Base-by-base conservation (phyloP, 805 yeast genomes). In the Monosporozyma unispora region DNA sequence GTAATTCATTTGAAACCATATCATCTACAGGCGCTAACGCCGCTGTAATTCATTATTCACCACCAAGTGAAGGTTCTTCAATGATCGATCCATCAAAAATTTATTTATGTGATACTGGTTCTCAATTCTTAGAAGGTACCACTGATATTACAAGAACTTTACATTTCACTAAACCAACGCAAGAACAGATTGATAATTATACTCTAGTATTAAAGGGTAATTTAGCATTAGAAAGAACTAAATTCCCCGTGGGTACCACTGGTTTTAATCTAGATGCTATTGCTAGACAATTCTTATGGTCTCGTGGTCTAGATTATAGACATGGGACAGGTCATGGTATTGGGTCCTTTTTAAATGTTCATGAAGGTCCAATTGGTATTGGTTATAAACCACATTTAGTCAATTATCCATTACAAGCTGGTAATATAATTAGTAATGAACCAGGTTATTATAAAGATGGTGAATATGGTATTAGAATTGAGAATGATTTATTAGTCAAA, bases 291-390 rank as follows among this genome's bases (percentile, higher is more conserved):
- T 82, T 79, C 47, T 70, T 93, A 52, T 86, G 95, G 89, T 72
- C 79, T 38, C 74, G 80, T 47, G 98, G 98, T 0, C 71, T 87
- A 45, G 93, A 87, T 63, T 93, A 86, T 64, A 79, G 82, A 54
- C 99, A 93, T 67, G 98, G 99, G 9, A 88, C 98, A 0, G 96
- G 98, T 1, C 99, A 93, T 67, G 99, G 99, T 4, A 85, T 93
- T n/a, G 98, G 96, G 2, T 76, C 90, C 19, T 91, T 76, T 63
- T 79, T 95, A 44, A 84, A 84, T 64, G 98, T 93, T 16, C 99
- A 93, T 64, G 96, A 95, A 61, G 93, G 95, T 0, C 98, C 98
- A 1, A 76, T 91, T 49, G 95, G 90, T 14, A 80, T 93, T 52
- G 87, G 84, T 51, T 71, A 65, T 61, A 72, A 74, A 58, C 67